Base-by-base conservation (phyloP, 2,329 filamentous ascomycete genomes). In the Seiridium cupressi region DNA sequence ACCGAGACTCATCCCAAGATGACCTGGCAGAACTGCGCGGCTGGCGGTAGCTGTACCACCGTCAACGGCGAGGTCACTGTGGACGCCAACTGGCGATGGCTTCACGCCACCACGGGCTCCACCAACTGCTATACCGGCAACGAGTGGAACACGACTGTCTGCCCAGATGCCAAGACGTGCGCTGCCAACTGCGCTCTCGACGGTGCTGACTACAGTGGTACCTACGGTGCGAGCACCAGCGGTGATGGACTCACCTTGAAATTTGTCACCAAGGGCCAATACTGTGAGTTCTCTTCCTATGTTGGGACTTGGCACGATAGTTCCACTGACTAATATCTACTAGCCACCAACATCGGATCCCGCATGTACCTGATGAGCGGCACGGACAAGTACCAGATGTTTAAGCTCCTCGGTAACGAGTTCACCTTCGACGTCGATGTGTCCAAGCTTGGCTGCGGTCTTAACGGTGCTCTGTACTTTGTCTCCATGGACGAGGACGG, bases 341-440 rank as follows among this genome's bases (percentile, higher is more conserved):
- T 49, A 68, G 66, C 66, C 10, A 70, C 68, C 60, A 77, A 77
- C 62, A 66, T 76, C 53, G 74, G 74, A 11, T 73, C 82, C n/a
- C 79, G 85, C 63, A 69, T 85, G 46, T 88, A 86, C 70, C 76
- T 88, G 61, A 79, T 88, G 74, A 77, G 78, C 63, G 74, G 79
- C 57, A 80, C 82, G 55, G 77, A 76, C 63, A 80, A 79, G 58
- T 88, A 88, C 70, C 72, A 86, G 72, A 78, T 81, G 65, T 83
- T 88, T 74, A 77, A 83, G 60, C 75, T 87, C 57, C 76, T 82
- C 57, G 83, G 83, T 72, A 77, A 83, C 67, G 85, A 89, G 69
- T 83, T 89, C 71, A 84, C 83, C 36, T 87, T 89, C 62, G 84
- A 87, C 57, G 84, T 88, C 18, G 85, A 89, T 67, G 79, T 86